A percentile compares a stretch with the other conserved stretches of the same genome.
Evolutionary conservation across 2,329 filamentous ascomycete genomes (phyloP).

Genomic region (Sclerotinia spermophila): DNA sequence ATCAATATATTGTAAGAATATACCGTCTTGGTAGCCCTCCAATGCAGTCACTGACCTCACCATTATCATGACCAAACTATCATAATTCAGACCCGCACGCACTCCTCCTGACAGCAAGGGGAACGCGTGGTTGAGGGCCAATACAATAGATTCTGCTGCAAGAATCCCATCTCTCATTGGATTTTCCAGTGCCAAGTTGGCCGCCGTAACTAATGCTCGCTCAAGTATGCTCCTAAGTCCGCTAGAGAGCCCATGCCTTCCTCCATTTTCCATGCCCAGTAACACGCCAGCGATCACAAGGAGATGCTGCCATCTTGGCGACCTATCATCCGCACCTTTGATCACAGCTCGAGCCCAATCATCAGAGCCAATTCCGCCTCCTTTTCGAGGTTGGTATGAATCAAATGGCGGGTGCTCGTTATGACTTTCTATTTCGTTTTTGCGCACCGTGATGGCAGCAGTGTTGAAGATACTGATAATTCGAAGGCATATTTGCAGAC

Average conservation of each 20-base stretch:
- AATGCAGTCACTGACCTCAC: slow-evolving; percentile 54
- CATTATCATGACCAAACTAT: slow-evolving; percentile 55
- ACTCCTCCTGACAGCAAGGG: slow-evolving; percentile 53
- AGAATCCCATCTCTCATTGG: slow-evolving; percentile 46
- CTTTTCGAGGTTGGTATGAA: slow-evolving; percentile 35
- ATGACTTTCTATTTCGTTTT: slow-evolving; percentile 36
- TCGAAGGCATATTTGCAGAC: slow-evolving; percentile 48
- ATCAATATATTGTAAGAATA: slow-evolving; percentile 62
- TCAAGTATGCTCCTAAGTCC: slow-evolving; percentile 55
- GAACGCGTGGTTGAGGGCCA: slow-evolving; percentile 63
- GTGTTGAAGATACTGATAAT: slow-evolving; percentile 56
- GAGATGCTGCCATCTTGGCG: slow-evolving; percentile 65
- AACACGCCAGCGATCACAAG: slow-evolving; percentile 61
- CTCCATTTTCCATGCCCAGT: slow-evolving; percentile 54
- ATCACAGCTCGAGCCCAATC: slow-evolving; percentile 42
- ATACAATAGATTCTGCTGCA: slow-evolving; percentile 49
- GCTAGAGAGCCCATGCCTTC: slow-evolving; percentile 51
- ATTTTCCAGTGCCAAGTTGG: slow-evolving; percentile 58
- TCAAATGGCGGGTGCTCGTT: slow-evolving; percentile 33
- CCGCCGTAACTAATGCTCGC: slow-evolving; percentile 56
- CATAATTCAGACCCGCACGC: slow-evolving; percentile 53
- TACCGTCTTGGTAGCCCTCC: slow-evolving; percentile 61
- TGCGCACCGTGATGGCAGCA: slow-evolving; percentile 40
- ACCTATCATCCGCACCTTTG: slow-evolving; percentile 47
- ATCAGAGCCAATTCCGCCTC: slow-evolving; percentile 50